phyloP scores from a whole-genome alignment of 306 rosid species.

The Cicer yamashitae region DNA sequence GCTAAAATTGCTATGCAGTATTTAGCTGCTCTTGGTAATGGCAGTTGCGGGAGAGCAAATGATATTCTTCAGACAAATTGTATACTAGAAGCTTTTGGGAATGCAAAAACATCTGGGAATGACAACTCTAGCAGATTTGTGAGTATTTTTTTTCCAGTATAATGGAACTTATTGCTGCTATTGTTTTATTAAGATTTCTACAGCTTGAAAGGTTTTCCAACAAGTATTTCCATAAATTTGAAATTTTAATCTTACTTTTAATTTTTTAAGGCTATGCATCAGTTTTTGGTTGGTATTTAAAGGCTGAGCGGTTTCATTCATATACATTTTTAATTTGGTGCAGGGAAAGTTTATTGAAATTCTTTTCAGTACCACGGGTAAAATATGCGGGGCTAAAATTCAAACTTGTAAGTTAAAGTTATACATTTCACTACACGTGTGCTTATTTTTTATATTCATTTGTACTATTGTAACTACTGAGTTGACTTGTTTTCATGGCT shows the following conservation, averaged over 20 bases:
- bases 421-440: slow-evolving; percentile 35
- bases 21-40: slow-evolving; percentile 71
- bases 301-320: slow-evolving; percentile 42
- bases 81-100: slow-evolving; percentile 91
- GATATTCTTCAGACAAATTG: slow-evolving; percentile 62
- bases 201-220: slow-evolving; percentile 34
- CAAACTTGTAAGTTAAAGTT: slow-evolving; percentile 77
- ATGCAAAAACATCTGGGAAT: slow-evolving; percentile 78
- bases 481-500: slow-evolving; percentile 49
- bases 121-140: slow-evolving; percentile 91
- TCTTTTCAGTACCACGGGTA: slow-evolving; percentile 70
- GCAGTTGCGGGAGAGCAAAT: slow-evolving; percentile 55
- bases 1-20: slow-evolving; percentile 80
- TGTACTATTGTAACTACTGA: slow-evolving; percentile 52
- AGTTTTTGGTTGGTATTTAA: slow-evolving; percentile 25
- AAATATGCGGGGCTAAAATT: slow-evolving; percentile 76
- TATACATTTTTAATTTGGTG: slow-evolving; percentile 45
- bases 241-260: background rate
- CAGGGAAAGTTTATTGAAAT: slow-evolving; percentile 92
- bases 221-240: slow-evolving; percentile 24
- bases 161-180: slow-evolving; percentile 19
- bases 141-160: slow-evolving; percentile 51
- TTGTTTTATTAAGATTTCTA: slow-evolving; percentile 28
- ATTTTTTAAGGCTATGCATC: slow-evolving; percentile 39
- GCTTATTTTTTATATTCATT: slow-evolving; percentile 34